phyloP scores from a whole-genome alignment of 768 basidiomycete species.

The Lyophyllum semitale region DNA sequence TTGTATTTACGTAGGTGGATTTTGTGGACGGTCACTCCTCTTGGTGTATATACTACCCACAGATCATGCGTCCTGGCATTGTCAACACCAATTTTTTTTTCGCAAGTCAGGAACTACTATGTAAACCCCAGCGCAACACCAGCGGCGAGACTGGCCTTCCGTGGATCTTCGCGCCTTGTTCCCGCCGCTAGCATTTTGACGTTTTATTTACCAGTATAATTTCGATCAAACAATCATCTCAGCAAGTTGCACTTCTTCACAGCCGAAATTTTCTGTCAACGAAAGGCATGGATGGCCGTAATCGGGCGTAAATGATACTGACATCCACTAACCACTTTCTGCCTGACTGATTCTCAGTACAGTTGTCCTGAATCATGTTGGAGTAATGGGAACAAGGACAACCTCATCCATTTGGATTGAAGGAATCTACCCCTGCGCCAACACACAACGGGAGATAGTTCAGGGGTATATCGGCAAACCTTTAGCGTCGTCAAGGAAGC shows the following conservation, averaged over 20 bases:
- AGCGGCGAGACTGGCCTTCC: no score
- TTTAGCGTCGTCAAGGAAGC: conserved; percentile 3
- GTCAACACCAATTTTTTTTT: background rate
- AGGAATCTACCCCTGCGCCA: background rate
- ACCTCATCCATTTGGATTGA: background rate
- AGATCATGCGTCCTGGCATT: background rate
- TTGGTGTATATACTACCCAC: background rate
- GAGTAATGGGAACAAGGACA: conserved; percentile 6
- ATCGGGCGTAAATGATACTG: background rate
- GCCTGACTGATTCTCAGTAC: background rate
- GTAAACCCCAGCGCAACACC: no score
- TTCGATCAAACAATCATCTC: background rate
- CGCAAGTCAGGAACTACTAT: background rate
- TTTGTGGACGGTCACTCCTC: background rate
- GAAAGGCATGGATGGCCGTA: background rate
- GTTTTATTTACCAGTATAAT: background rate
- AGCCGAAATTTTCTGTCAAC: background rate
- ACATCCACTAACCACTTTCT: background rate
- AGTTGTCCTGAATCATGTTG: background rate
- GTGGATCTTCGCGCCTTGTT: no score
- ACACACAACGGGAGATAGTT: conserved; percentile 5
- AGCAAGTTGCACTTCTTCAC: background rate
- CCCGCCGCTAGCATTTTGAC: background rate
- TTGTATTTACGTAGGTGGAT: background rate
- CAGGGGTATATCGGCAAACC: conserved; percentile 11